A percentile compares a stretch with the other conserved stretches of the same genome.
Conservation (phyloP, 164 flowering plant species). For the Paratinospora sagittata region DNA sequence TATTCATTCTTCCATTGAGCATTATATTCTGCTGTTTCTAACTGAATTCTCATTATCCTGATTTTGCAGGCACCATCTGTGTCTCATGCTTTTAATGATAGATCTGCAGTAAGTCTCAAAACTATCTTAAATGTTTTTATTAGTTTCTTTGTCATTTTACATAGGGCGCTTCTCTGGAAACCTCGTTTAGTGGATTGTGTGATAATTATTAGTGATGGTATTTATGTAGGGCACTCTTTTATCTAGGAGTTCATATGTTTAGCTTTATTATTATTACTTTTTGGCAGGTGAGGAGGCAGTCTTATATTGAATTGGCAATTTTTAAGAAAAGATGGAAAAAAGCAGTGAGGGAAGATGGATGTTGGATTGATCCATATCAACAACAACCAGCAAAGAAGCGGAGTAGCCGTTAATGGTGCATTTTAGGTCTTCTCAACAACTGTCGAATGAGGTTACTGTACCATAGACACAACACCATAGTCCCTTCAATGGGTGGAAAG, state of each 20-base stretch:
- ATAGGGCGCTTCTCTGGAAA: not conserved
- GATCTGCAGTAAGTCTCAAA: constrained; percentile 45
- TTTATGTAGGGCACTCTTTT: not conserved
- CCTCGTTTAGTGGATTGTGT: not conserved
- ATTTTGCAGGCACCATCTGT: constrained; percentile 39
- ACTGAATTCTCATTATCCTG: not conserved
- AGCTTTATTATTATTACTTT: not conserved
- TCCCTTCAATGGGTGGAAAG: not conserved
- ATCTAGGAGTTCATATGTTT: no score
- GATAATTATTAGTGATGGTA: not conserved
- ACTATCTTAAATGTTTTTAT: not conserved
- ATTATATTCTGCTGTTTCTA: not conserved
- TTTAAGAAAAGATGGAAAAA: constrained; percentile 65
- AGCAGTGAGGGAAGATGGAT: constrained; percentile 59
- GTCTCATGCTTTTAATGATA: constrained; percentile 24
- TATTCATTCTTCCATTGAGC: not conserved
- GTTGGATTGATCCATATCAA: constrained; percentile 75
- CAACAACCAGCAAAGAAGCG: constrained; percentile 16
- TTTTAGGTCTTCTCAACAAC: constrained; percentile 1
- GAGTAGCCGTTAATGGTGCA: constrained; percentile 4
- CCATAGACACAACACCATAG: not conserved
- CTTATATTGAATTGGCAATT: constrained; percentile 56
- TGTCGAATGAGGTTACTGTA: not conserved
- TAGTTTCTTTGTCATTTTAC: not conserved
- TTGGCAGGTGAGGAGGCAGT: constrained; percentile 70